A percentile compares a stretch with the other conserved stretches of the same genome.
phyloP scores from a whole-genome alignment of 2,329 filamentous ascomycete genomes.

The Colletotrichum euphorbiae region DNA sequence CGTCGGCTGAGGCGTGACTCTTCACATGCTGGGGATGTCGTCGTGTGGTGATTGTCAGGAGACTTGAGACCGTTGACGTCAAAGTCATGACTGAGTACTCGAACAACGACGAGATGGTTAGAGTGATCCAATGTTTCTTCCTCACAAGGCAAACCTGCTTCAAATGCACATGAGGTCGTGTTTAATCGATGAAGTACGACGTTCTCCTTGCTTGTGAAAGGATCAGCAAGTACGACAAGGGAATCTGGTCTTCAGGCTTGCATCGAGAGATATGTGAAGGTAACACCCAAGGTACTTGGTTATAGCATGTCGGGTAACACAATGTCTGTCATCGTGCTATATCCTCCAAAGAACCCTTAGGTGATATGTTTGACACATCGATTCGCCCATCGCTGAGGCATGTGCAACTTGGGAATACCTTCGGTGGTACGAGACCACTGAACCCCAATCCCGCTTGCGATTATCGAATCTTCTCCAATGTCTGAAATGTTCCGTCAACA shows the following conservation, averaged over 20 bases:
- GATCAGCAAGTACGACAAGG: neutral
- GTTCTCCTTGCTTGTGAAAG: neutral
- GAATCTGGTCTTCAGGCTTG: neutral
- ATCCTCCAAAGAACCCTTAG: neutral
- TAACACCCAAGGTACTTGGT: neutral
- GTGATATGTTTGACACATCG: neutral
- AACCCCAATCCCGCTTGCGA: no score
- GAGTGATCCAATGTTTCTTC: neutral
- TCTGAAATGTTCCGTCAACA: no score
- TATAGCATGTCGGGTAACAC: neutral
- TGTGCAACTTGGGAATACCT: no score
- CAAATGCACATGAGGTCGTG: neutral
- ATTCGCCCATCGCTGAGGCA: no score
- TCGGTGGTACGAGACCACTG: no score
- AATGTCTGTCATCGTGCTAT: neutral
- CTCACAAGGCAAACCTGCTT: neutral
- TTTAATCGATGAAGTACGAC: neutral
- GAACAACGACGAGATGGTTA: neutral
- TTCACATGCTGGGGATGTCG: constrained; percentile 13
- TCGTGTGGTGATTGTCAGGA: neutral
- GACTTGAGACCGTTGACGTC: neutral
- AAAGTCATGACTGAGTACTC: neutral
- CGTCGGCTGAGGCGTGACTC: neutral
- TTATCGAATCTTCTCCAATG: no score
- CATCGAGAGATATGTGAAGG: neutral